These are phyloP conservation scores for Pseudogymnoascus sp. DNA, from an alignment of 2,329 filamentous ascomycete species.

Conservation along the genomic window DNA sequence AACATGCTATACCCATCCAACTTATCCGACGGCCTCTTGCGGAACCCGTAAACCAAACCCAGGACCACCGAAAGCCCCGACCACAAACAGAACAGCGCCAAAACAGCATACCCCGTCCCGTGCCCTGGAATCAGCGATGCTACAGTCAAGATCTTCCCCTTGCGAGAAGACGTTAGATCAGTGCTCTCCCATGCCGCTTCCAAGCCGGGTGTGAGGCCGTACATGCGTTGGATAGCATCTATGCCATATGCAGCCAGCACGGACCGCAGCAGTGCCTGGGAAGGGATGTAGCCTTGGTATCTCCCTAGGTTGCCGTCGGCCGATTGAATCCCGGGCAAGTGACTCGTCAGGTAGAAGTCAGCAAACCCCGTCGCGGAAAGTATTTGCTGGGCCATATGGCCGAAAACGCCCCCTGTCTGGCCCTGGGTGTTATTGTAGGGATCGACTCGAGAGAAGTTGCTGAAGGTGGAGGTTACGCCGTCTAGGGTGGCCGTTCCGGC, in stretches of 20 bases:
- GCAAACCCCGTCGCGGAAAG: neutral
- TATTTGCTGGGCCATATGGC: neutral
- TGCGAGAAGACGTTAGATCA: neutral
- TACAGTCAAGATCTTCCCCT: neutral
- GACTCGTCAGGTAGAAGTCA: neutral
- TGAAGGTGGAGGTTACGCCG: neutral
- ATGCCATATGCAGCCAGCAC: neutral
- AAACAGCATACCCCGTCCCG: neutral
- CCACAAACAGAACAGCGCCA: conserved; percentile 7
- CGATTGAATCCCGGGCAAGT: neutral
- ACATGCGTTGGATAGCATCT: neutral
- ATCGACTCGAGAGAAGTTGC: neutral
- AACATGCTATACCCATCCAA: conserved; percentile 12
- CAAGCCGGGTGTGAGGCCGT: neutral
- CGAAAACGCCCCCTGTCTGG: neutral
- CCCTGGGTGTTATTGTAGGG: neutral
- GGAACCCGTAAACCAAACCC: conserved; percentile 1
- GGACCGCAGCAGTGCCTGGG: neutral
- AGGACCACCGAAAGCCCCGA: neutral
- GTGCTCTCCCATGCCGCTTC: neutral
- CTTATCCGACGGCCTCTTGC: conserved; percentile 1
- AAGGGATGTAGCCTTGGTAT: neutral
- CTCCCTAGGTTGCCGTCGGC: neutral
- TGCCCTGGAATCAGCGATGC: neutral
- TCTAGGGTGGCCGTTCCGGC: neutral